These are phyloP conservation scores for Firmiana major DNA, from an alignment of 345 rosid species.

Conservation along the genomic window DNA sequence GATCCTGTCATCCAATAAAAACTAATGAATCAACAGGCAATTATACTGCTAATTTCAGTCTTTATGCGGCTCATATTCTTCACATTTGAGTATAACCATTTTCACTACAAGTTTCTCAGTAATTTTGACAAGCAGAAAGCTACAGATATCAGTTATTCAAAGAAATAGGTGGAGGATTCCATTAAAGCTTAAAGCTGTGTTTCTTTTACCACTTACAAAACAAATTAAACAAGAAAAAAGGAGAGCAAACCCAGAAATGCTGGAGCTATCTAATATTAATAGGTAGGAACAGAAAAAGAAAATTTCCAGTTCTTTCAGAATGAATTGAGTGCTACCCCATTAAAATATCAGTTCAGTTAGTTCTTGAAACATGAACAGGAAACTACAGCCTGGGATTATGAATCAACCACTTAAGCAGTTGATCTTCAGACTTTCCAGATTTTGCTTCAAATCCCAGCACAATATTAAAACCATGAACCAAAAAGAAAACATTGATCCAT, in stretches of 20 bases:
- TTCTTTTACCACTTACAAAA: neutral
- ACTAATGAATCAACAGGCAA: slow-evolving; percentile 1
- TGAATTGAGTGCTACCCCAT: too few relatives aligned
- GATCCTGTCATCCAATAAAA: neutral
- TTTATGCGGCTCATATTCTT: neutral
- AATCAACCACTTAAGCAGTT: neutral
- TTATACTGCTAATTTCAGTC: neutral
- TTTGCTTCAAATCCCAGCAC: neutral
- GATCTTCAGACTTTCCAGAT: neutral
- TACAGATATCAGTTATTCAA: neutral
- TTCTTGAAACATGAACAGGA: neutral
- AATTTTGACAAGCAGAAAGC: neutral
- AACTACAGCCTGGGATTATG: neutral
- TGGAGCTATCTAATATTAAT: neutral
- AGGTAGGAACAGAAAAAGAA: too few relatives aligned
- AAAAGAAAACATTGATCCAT: neutral
- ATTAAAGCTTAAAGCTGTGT: neutral
- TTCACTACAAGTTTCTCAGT: neutral
- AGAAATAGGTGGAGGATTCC: neutral
- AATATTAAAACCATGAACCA: neutral
- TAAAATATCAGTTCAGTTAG: neutral
- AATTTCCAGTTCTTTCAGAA: too few relatives aligned
- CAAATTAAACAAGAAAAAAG: neutral
- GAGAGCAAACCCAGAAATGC: neutral
- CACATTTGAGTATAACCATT: neutral